phyloP scores from a whole-genome alignment of 169 alveolate genomes.

The Eimeria sp. region DNA sequence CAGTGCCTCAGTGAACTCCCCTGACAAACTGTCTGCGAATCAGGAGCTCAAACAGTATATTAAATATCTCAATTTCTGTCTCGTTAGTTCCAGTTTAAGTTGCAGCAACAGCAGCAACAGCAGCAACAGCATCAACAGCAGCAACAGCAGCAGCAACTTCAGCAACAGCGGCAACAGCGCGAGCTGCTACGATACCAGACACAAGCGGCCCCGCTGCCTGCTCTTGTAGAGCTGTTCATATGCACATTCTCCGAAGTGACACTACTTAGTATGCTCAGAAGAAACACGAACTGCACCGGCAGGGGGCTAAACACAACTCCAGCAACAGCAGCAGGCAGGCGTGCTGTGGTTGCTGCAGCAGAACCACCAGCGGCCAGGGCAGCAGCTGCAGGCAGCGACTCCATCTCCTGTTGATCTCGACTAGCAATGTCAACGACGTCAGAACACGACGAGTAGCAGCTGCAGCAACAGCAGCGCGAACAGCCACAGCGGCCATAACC shows the following conservation, averaged over 20 bases:
- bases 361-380: not conserved
- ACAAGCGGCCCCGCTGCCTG: not conserved
- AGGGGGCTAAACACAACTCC: not conserved
- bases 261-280: not conserved
- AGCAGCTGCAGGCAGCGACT: not conserved
- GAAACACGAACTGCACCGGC: not conserved
- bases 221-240: not conserved
- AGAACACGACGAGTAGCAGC: conserved; percentile 1
- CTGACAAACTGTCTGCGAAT: not conserved
- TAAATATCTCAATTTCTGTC: not conserved
- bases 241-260: not conserved
- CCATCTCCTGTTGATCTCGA: not conserved
- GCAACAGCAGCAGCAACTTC: conserved; percentile 25
- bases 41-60: not conserved
- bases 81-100: not conserved
- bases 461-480: not conserved
- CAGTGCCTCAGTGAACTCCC: not conserved
- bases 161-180: not conserved
- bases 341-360: not conserved
- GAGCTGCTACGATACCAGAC: conserved; percentile 21
- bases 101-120: conserved; percentile 39
- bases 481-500: not conserved
- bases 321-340: not conserved
- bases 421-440: not conserved
- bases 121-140: conserved; percentile 42